Evolutionary conservation across 441 rosid species (phyloP).

Genomic region (Jatropha podagrica): DNA sequence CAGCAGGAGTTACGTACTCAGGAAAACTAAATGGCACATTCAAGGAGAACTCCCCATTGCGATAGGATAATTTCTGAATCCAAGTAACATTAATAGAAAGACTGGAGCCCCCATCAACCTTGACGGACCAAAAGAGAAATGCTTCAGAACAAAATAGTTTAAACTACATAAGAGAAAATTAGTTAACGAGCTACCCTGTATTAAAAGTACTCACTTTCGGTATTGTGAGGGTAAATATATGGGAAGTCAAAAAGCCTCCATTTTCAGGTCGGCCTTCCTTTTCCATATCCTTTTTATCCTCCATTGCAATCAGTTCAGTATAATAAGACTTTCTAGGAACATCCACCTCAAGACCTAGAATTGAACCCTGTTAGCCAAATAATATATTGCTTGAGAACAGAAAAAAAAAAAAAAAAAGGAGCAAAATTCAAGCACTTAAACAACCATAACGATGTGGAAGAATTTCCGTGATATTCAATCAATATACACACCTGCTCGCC

Average conservation of each 20-base stretch:
- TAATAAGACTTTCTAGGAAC: conserved; percentile 58
- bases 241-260: conserved; percentile 73
- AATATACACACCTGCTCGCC: conserved; percentile 64
- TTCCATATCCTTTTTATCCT: conserved; percentile 43
- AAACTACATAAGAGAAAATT: background rate
- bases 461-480: background rate
- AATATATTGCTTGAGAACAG: conserved; percentile 43
- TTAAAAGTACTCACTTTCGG: conserved; percentile 54
- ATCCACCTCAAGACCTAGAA: conserved; percentile 96
- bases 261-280: conserved; percentile 43
- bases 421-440: background rate
- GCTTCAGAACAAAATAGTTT: conserved; percentile 7
- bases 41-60: conserved; percentile 55
- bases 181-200: background rate
- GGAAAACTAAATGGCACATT: conserved; percentile 83
- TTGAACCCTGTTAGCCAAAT: conserved; percentile 97
- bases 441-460: background rate
- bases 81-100: conserved; percentile 70
- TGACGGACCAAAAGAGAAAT: conserved; percentile 21
- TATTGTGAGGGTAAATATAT: conserved; percentile 66
- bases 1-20: conserved; percentile 80
- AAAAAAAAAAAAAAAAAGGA: background rate
- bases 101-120: conserved; percentile 89
- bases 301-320: conserved; percentile 48
- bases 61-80: conserved; percentile 69